Base-by-base conservation (phyloP, 1,284 basidiomycete genomes). In the Rugosomyces carneus region DNA sequence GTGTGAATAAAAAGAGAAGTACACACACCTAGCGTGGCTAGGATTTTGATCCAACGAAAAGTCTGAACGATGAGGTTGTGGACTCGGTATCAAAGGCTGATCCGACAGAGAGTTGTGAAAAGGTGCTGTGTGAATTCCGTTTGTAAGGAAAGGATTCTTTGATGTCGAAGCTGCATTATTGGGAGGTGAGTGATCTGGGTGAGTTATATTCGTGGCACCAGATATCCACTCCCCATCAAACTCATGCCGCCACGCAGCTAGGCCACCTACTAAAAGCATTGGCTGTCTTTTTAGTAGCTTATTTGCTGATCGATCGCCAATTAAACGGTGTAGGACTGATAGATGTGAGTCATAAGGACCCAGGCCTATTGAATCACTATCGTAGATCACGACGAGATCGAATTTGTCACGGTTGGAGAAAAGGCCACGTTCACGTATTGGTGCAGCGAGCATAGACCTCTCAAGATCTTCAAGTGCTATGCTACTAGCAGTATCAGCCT, bases 371-470 rank as follows among this genome's bases (percentile, higher is more conserved):
- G 91, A 93, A 4, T 72, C 67, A 37, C 78, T 66, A 63, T 99
- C 94, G 63, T 93, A 93, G 1, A 98, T 69, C 8, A 89, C 89
- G n/a, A 98, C 80, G 11, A 96, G 66, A 55, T 98, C 93, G 63
- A 89, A 96, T 56, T 84, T 84, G 59, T 92, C 79, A 21, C 95
- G 84, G 47, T 87, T 84, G 20, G 71, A 65, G 63, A 97, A 98
- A 15, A 87, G 69, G 0, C 72, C 70, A 34, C 72, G 75, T 66
- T 97, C 93, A 31, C 75, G 62, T 19, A 74, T 70, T 0, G 93
- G 88, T 0, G 80, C 82, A 16, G 91, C 67, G 1, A 80, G 68
- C 43, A 96, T 75, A 0, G 89, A 78, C 49, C 87, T 77, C 64
- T 96, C 92, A 15, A 98, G 77, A 15, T 73, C 72, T 21, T 73